phyloP scores from a whole-genome alignment of 2,329 filamentous ascomycete species.

The Dactylonectria macrodidyma region DNA sequence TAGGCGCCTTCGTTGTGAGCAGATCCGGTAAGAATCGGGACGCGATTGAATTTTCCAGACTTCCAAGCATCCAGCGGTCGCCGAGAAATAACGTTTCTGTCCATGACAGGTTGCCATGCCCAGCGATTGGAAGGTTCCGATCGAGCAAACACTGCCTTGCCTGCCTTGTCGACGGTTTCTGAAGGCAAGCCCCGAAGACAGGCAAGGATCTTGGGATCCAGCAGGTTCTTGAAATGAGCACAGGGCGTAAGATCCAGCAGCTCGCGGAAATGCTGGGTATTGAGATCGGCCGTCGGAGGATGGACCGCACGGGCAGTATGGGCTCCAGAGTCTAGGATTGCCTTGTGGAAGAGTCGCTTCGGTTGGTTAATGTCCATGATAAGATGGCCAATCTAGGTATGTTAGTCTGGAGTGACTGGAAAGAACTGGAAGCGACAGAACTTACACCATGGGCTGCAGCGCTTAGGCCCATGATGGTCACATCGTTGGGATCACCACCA shows the following conservation, averaged over 20 bases:
- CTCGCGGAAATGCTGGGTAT: conserved; percentile 49
- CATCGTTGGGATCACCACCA: conserved; percentile 62
- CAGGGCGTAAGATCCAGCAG: conserved; percentile 50
- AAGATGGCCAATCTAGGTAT: conserved; percentile 47
- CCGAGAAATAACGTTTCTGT: conserved; percentile 49
- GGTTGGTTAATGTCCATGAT: conserved; percentile 53
- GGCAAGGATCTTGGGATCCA: conserved; percentile 44
- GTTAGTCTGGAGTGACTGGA: conserved; percentile 17
- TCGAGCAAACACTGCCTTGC: conserved; percentile 46
- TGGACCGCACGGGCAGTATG: conserved; percentile 51
- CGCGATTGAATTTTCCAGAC: conserved; percentile 50
- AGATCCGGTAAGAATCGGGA: conserved; percentile 50
- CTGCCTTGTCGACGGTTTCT: conserved; percentile 45
- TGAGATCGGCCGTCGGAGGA: conserved; percentile 43
- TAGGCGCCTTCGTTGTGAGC: conserved; percentile 50
- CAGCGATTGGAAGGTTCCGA: conserved; percentile 50
- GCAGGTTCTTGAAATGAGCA: conserved; percentile 41
- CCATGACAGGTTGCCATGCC: conserved; percentile 53
- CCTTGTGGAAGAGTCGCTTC: conserved; percentile 51
- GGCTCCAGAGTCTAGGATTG: conserved; percentile 51
- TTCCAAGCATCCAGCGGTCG: conserved; percentile 51
- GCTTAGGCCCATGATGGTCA: conserved; percentile 64
- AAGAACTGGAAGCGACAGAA: not conserved
- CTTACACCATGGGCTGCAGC: conserved; percentile 52
- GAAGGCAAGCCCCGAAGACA: conserved; percentile 46